Base-by-base conservation (phyloP, 2,329 filamentous ascomycete species). In the Huntiella savannae region DNA sequence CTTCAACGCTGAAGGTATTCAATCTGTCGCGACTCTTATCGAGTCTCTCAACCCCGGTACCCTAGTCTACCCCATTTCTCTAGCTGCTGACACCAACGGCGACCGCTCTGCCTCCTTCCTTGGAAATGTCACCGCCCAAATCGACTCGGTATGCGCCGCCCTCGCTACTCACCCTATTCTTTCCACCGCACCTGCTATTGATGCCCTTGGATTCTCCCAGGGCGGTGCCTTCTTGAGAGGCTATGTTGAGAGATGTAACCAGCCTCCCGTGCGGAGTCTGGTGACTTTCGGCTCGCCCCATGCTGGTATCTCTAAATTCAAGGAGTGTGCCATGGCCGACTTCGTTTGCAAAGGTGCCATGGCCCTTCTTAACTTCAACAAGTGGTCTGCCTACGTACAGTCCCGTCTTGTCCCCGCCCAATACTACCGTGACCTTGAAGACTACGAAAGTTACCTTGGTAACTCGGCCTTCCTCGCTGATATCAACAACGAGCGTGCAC, bases 151-250 rank as follows among this genome's bases (percentile, higher is more conserved):
- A 43, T 96, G 91, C 71, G 67, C 65, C n/a, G 76, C 79, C 55
- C 72, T 96, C 37, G 71, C 80, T 49, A 58, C 70, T 0, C 75
- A 95, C 58, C 79, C 80, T 1, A 82, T 93, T 59, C 73, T 95
- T 12, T 79, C 79, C 48, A 82, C 79, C 5, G 82, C 83, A 0
- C 82, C 82, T 0, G 84, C 80, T 52, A 70, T 95, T 58, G 91
- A 96, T 62, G 88, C 87, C 33, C 65, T 98, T 33, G 91, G 91
- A 22, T 95, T 98, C 67, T 91, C 82, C 11, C 91, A 98, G 62
- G 91, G 91, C 52, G 91, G 91, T 1, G 84, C 94, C 60, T 95
- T 98, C 65, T 72, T 98, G n/a, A 78, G 91, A 49, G 91, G 73
- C 17, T 87, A 93, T 59, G 68, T 94, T 52, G 78, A 98, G 68